Base-by-base conservation (phyloP, 116 monocot genomes). In the Cymodocea nodosa region DNA sequence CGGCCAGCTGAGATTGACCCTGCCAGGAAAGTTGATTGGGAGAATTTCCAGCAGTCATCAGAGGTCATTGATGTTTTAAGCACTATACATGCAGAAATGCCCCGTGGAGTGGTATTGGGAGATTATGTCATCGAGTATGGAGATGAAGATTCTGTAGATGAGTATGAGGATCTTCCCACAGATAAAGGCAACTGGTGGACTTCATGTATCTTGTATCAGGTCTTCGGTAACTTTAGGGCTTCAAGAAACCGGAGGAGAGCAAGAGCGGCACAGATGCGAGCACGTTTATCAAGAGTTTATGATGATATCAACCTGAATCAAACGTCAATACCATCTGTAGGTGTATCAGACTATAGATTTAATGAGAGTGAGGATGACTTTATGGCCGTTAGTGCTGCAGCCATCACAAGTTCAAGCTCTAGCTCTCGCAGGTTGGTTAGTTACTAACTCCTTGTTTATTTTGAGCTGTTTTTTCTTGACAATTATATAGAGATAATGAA, bases 51-150 rank as follows among this genome's bases (percentile, higher is more conserved):
- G 68, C 87, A 87, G 67, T 87, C 87, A n/a, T 85, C 85, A 44
- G 92, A 92, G 66, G 83, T 87, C 36, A 67, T 85, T 20, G 87
- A 92, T 77, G 83, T 92, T 0, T 68, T 87, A 51, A 92, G 79
- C 72, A 85, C 83, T 14, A 85, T 87, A 53, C 81, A 87, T 65
- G 56, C 84, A 18, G 82, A 87, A 73, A 82, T 87, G 6, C 87
- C 92, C 23, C 68, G 75, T 71, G 85, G 84, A 12, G 75, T 87
- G 24, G 81, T 87, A 17, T 60, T 85, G 24, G 92, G 92, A 23
- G 92, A 92, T 61, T 92, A 92, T 79, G 87, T 92, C 2, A 85
- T 87, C 17, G 92, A 92, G 60, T 87, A 92, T 71, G 83, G 81
- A 2, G 75, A 85, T 75, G 82, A 80, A 24, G 87, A 77, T 24